Evolutionary conservation across 2,329 filamentous ascomycete species (phyloP), one percentile per base, ranked within the genome.

Genomic region (Emergomyces orientalis): DNA sequence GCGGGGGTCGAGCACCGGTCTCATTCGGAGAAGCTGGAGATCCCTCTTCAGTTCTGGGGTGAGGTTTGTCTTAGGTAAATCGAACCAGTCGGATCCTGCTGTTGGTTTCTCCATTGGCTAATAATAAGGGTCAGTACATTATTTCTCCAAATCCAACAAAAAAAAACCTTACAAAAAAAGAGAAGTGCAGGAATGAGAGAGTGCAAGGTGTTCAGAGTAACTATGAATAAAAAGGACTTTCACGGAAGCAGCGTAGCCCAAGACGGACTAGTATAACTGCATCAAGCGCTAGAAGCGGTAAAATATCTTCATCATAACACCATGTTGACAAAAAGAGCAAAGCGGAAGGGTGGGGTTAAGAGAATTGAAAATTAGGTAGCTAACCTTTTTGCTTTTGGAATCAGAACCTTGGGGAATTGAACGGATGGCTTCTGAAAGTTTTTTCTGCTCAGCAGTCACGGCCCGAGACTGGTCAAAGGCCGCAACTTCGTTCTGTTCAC

Each of bases 1-100:
- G 73, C 97, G 93, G 0, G 91, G 87, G 68, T 97, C 93, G 27
- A 97, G 81, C 25, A 96, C 87, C 62, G 87, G 88, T 74, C 94
- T 86, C 88, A 97, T 93, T 67, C 90, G 87, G 64, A 99, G 80
- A 13, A 97, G 80, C 75, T 97, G 91, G 59, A 97, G 81, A 73
- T 99, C 93, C 68, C 91, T 84, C 76, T 92, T 96, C 65, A 97
- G 81, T 71, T 95, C 87, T 9, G 91, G 85, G 0, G 91, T 96
- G 59, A 96, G 77, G 59, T 90, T 82, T 32, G 93, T 97, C 70
- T 87, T 87, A 6, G 92, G 92, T 61, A 99, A 81, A 69, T 95
- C 84, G 78, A 88, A 97, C 93, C 93, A 97, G 63, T 89, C 81
- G 19, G 86, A 77, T 54, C 93, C 94, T 59, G 92, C 89, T 65